phyloP scores from a whole-genome alignment of 257 asterid genomes.

The Phtheirospermum japonicum region DNA sequence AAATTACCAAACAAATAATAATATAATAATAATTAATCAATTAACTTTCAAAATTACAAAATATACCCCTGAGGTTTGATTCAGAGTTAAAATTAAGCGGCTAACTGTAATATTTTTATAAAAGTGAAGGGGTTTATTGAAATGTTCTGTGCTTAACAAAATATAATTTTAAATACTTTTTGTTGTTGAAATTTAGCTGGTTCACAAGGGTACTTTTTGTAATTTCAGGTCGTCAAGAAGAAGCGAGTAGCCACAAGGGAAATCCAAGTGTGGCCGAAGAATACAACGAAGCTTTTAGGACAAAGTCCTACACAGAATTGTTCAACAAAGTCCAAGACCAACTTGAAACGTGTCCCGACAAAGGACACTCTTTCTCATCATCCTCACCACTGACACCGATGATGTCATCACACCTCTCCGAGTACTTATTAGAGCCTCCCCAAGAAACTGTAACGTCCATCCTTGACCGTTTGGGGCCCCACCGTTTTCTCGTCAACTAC shows the following conservation, averaged over 20 bases:
- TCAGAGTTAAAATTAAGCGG: no score
- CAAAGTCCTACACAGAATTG: slow-evolving; percentile 67
- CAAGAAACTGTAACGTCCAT: slow-evolving; percentile 38
- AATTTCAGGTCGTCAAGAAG: slow-evolving; percentile 38
- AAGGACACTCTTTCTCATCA: slow-evolving; percentile 22
- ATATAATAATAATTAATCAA: no score
- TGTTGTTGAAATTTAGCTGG: no score
- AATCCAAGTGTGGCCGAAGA: slow-evolving; percentile 54
- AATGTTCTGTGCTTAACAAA: no score
- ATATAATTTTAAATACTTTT: no score
- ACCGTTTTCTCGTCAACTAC: slow-evolving; percentile 42
- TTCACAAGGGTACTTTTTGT: not conserved
- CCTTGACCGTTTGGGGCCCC: slow-evolving; percentile 28
- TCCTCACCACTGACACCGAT: not conserved
- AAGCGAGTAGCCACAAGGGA: slow-evolving; percentile 31
- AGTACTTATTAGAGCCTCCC: slow-evolving; percentile 36
- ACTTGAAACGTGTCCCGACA: slow-evolving; percentile 30
- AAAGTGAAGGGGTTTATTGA: no score
- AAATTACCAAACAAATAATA: no score
- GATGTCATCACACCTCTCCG: slow-evolving; percentile 26
- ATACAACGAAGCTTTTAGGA: slow-evolving; percentile 60
- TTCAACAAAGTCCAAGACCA: slow-evolving; percentile 44
- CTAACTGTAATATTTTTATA: no score
- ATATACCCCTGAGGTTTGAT: no score
- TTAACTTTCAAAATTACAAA: no score